Evolutionary conservation across 441 rosid genomes (phyloP).

Genomic region (Populus tomentosa): DNA sequence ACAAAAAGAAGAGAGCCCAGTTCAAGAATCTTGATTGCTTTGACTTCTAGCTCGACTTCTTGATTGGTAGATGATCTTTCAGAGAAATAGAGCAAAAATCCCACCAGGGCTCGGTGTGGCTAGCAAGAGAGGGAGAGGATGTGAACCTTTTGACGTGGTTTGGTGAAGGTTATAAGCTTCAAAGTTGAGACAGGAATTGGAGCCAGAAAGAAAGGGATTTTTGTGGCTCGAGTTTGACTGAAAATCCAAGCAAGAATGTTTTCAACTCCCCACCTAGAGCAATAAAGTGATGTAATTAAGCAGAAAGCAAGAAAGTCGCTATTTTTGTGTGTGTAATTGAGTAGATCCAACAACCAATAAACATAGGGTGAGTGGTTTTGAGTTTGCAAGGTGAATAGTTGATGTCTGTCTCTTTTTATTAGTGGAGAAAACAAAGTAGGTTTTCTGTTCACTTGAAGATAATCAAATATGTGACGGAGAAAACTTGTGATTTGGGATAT

Average conservation of each 20-base stretch:
- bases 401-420: slow-evolving; percentile 1
- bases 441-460: not conserved
- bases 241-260: not conserved
- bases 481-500: too few relatives aligned
- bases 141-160: not conserved
- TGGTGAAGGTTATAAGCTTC: not conserved
- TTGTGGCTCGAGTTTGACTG: slow-evolving; percentile 21
- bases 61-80: not conserved
- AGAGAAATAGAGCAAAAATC: not conserved
- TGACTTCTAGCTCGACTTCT: not conserved
- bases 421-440: slow-evolving; percentile 19
- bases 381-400: slow-evolving; percentile 18
- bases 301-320: not conserved
- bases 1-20: slow-evolving; percentile 1
- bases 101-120: slow-evolving; percentile 15
- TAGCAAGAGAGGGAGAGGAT: not conserved
- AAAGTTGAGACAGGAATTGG: not conserved
- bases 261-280: not conserved
- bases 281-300: not conserved
- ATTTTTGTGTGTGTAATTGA: slow-evolving; percentile 14
- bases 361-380: not conserved
- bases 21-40: not conserved
- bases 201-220: not conserved
- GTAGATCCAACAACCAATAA: slow-evolving; percentile 4
- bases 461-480: too few relatives aligned